Evolutionary conservation across 2,329 filamentous ascomycete genomes (phyloP).

Genomic region (Fonsecaea monophora): DNA sequence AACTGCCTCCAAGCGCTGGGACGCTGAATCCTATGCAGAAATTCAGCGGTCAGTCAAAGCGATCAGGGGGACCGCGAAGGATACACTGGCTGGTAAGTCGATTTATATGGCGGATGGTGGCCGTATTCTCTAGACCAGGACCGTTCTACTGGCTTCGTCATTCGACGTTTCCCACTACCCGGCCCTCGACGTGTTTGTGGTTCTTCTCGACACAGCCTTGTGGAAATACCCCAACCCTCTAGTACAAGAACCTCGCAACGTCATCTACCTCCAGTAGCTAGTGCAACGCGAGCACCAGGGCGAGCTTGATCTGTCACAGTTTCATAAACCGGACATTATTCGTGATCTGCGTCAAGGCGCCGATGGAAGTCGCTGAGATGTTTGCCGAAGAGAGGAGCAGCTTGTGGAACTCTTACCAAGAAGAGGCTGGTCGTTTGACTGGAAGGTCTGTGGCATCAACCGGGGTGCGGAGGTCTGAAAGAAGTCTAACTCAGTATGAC

Average conservation of each 20-base stretch:
- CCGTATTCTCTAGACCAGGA: slow-evolving; percentile 69
- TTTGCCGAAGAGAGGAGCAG: slow-evolving; percentile 62
- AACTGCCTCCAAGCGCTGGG: slow-evolving; percentile 45
- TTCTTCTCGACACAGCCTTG: slow-evolving; percentile 61
- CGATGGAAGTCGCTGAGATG: slow-evolving; percentile 67
- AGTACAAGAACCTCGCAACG: slow-evolving; percentile 62
- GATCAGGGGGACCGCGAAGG: slow-evolving; percentile 51
- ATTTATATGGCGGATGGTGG: slow-evolving; percentile 67
- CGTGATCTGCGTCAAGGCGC: slow-evolving; percentile 58
- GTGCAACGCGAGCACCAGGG: slow-evolving; percentile 35
- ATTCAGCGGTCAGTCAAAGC: slow-evolving; percentile 43
- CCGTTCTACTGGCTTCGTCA: slow-evolving; percentile 66
- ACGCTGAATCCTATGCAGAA: slow-evolving; percentile 53
- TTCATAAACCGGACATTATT: slow-evolving; percentile 64
- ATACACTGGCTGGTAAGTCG: slow-evolving; percentile 54
- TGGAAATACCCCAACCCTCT: slow-evolving; percentile 65
- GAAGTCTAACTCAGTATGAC: slow-evolving; percentile 1
- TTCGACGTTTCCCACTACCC: slow-evolving; percentile 64
- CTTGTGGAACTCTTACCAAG: slow-evolving; percentile 63
- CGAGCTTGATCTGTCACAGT: slow-evolving; percentile 55
- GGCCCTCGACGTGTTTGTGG: slow-evolving; percentile 62
- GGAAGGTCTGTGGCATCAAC: slow-evolving; percentile 49
- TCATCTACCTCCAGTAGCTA: slow-evolving; percentile 46
- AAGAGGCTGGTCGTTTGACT: slow-evolving; percentile 63
- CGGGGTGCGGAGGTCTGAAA: not conserved